A percentile compares a stretch with the other conserved stretches of the same genome.
Evolutionary conservation across 208 protist species (phyloP).

Genomic region (Crithidia mellificae): DNA sequence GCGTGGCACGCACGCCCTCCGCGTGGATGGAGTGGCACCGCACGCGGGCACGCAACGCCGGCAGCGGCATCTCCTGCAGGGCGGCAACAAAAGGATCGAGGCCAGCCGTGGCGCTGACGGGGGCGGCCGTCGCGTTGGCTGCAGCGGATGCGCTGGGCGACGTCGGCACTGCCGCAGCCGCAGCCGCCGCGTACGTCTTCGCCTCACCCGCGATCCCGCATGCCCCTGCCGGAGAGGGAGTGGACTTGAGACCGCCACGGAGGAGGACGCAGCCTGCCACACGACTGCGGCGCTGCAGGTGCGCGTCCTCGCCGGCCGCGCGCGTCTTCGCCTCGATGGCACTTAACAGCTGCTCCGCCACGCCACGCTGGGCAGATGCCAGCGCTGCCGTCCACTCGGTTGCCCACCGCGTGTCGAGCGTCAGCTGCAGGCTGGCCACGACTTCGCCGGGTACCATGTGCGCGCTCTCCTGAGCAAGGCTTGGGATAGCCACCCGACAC

Average conservation of each 20-base stretch:
- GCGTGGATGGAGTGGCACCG: constrained; percentile 56
- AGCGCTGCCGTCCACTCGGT: constrained; percentile 33
- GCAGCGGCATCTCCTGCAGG: constrained; percentile 28
- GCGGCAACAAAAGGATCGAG: constrained; percentile 17
- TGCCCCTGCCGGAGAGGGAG: background rate
- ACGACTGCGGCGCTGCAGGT: constrained; percentile 21
- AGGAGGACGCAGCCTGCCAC: constrained; percentile 27
- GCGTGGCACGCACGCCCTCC: constrained; percentile 55
- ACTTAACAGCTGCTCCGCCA: constrained; percentile 32
- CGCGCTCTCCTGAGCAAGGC: constrained; percentile 10
- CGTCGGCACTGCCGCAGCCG: background rate
- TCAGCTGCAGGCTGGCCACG: constrained; percentile 33
- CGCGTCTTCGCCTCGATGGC: constrained; percentile 18
- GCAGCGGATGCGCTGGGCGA: background rate
- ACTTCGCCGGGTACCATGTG: constrained; percentile 41
- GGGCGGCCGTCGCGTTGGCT: background rate
- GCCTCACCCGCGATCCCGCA: background rate
- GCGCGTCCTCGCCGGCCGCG: constrained; percentile 1
- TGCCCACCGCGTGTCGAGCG: constrained; percentile 34
- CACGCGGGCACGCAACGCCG: constrained; percentile 35
- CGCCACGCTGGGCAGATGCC: constrained; percentile 25
- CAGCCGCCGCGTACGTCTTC: constrained; percentile 11
- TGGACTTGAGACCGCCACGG: constrained; percentile 20
- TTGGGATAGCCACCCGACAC: constrained; percentile 27
- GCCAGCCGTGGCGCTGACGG: background rate